These are phyloP conservation scores for Dendrocalamus sinicus DNA, from an alignment of 176 grass and related monocot species.

Conservation along the genomic window DNA sequence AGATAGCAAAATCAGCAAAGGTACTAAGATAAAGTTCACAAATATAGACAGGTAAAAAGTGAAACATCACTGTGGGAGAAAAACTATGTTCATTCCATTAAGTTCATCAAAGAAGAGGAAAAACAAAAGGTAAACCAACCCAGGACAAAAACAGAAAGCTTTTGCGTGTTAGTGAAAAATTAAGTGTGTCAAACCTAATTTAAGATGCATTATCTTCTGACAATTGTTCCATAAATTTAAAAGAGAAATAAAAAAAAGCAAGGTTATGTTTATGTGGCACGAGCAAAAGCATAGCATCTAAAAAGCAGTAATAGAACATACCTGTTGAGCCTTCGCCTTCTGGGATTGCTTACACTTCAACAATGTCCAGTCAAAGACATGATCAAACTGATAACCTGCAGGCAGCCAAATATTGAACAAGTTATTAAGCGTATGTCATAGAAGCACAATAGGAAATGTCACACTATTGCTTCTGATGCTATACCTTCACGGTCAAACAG, in stretches of 20 bases:
- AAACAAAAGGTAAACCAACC: too few relatives aligned
- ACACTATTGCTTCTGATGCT: constrained; percentile 30
- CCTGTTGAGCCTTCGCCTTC: constrained; percentile 60
- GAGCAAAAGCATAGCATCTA: neutral
- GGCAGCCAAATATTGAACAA: constrained; percentile 27
- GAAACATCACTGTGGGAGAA: neutral
- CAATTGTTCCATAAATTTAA: neutral
- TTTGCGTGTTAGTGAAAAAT: too few relatives aligned
- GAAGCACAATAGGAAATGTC: constrained; percentile 18
- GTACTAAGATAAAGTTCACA: constrained; percentile 10
- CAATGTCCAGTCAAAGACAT: constrained; percentile 73
- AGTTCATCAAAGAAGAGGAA: neutral
- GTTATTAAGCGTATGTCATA: neutral
- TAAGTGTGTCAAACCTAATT: constrained; percentile 11
- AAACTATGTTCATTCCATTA: neutral
- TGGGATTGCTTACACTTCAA: constrained; percentile 68
- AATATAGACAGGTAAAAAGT: constrained; percentile 1
- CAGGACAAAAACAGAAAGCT: too few relatives aligned
- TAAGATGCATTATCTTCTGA: constrained; percentile 31
- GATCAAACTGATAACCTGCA: constrained; percentile 64
- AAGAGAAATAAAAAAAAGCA: neutral
- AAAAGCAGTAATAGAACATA: constrained; percentile 35
- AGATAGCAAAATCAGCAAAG: constrained; percentile 5
- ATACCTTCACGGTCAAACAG: constrained; percentile 69
- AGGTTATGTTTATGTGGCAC: neutral